A percentile compares a stretch with the other conserved stretches of the same genome.
phyloP scores from a whole-genome alignment of 2,329 filamentous ascomycete species.

The Cladophialophora chaetospira region DNA sequence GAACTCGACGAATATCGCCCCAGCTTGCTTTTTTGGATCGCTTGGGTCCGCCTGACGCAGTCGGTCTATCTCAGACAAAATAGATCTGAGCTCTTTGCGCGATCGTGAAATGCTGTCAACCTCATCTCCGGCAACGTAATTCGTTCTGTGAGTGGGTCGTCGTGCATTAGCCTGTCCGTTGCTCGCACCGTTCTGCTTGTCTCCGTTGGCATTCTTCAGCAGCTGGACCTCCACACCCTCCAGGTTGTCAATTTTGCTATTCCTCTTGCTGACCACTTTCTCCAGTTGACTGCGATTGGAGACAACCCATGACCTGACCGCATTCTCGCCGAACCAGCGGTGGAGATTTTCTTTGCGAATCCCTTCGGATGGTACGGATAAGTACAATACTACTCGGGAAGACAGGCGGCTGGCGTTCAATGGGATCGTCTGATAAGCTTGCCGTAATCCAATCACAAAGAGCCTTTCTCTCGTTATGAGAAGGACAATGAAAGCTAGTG shows the following conservation, averaged over 20 bases:
- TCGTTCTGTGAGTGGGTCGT: slow-evolving; percentile 71
- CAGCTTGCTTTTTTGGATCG: slow-evolving; percentile 35
- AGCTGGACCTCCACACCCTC: slow-evolving; percentile 88
- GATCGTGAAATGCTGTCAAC: slow-evolving; percentile 60
- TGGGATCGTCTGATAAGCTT: slow-evolving; percentile 86
- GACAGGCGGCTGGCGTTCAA: slow-evolving; percentile 81
- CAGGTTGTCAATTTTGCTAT: slow-evolving; percentile 74
- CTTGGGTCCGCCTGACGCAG: slow-evolving; percentile 32
- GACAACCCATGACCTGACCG: slow-evolving; percentile 79
- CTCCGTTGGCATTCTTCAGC: slow-evolving; percentile 70
- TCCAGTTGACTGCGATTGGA: slow-evolving; percentile 76
- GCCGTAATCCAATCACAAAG: slow-evolving; percentile 86
- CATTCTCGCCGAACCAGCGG: slow-evolving; percentile 73
- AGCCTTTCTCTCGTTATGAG: slow-evolving; percentile 84
- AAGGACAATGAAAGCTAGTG: slow-evolving; percentile 73
- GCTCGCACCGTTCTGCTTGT: background rate
- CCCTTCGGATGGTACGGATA: slow-evolving; percentile 76
- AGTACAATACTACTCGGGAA: slow-evolving; percentile 83
- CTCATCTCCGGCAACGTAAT: slow-evolving; percentile 63
- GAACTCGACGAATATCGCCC: slow-evolving; percentile 90
- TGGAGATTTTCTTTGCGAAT: slow-evolving; percentile 73
- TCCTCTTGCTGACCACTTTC: slow-evolving; percentile 76
- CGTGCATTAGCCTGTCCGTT: background rate
- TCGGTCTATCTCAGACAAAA: slow-evolving; percentile 69
- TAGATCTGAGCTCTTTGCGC: slow-evolving; percentile 69